Evolutionary conservation across 2,329 filamentous ascomycete species (phyloP), one percentile per base, ranked within the genome.

Genomic region (Cryphonectria japonica): DNA sequence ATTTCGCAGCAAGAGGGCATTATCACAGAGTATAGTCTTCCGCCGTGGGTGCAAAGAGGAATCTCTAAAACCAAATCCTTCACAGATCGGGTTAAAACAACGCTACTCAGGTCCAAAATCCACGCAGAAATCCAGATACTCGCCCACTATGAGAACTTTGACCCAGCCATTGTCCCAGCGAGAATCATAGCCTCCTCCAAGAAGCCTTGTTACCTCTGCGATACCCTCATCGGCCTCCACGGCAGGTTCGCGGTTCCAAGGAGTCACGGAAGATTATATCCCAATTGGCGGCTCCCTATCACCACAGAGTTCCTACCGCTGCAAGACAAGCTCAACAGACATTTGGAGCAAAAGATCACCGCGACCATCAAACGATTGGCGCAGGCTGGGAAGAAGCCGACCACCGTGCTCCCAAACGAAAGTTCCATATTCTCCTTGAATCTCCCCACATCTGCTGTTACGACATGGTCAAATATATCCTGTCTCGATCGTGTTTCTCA

Each of bases 61-160:
- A 41, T 68, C n/a, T 7, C 43, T 0, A 22, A 1, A 61, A 16
- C 13, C 39, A 5, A 26, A 7, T 16, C 13, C 37, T 70, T 57
- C 32, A 69, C 65, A 13, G 50, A 1, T 69, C 50, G 75, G 14
- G 67, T 76, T 14, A 69, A 63, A 7, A 68, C 68, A 8, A 76
- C 71, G 0, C 60, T 77, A 1, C 41, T 67, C 3, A 73, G 78
- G 1, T 77, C 76, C n/a, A 83, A 80, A 66, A 78, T 87, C 34
- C 85, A 87, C 71, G 85, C 85, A 4, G 84, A 87, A 75, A 80
- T 87, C 37, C 84, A 87, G 71, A 79, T 87, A 29, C 71, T 86
- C 11, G 82, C 80, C 66, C 79, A 83, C 72, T 85, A 81, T 69
- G 81, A 85, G 66, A 32, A 54, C 2, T 65, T 78, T 2, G 72